Evolutionary conservation across 345 rosid species (phyloP).

Genomic region (Pugionium cornutum): DNA sequence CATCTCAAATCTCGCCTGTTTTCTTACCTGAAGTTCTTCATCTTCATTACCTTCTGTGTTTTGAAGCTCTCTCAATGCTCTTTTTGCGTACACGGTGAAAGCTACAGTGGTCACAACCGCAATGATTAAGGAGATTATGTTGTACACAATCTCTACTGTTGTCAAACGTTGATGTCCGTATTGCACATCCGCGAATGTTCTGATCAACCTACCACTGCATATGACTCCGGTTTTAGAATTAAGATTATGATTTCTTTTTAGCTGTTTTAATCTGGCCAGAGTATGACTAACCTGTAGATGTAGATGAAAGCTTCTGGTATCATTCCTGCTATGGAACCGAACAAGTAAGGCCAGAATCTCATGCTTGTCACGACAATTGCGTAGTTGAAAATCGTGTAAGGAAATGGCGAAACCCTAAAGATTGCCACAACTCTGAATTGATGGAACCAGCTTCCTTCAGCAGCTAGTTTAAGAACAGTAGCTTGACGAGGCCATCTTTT

Average conservation of each 20-base stretch:
- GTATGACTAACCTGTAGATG: conserved; percentile 63
- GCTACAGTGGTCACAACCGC: conserved; percentile 64
- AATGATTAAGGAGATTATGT: conserved; percentile 58
- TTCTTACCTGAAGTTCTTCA: conserved; percentile 27
- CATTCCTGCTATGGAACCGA: conserved; percentile 93
- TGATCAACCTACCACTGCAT: neutral
- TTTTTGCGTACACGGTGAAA: conserved; percentile 65
- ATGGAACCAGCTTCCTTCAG: conserved; percentile 59
- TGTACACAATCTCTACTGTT: conserved; percentile 68
- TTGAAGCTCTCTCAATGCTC: conserved; percentile 56
- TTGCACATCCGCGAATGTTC: conserved; percentile 53
- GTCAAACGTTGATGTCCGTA: conserved; percentile 63
- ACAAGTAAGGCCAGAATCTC: conserved; percentile 71
- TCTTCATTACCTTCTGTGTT: conserved; percentile 41
- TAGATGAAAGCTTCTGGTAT: conserved; percentile 93
- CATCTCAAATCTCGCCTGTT: conserved; percentile 31
- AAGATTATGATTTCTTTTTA: too few species aligned
- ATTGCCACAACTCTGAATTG: conserved; percentile 90
- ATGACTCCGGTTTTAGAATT: neutral
- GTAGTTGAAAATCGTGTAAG: conserved; percentile 78
- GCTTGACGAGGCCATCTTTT: conserved; percentile 91
- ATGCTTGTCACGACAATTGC: neutral
- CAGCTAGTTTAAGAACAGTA: conserved; percentile 36
- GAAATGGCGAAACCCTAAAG: conserved; percentile 93
- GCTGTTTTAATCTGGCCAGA: neutral